Evolutionary conservation across 805 yeast species (phyloP).

Genomic region (Cyberlindnera mrakii): DNA sequence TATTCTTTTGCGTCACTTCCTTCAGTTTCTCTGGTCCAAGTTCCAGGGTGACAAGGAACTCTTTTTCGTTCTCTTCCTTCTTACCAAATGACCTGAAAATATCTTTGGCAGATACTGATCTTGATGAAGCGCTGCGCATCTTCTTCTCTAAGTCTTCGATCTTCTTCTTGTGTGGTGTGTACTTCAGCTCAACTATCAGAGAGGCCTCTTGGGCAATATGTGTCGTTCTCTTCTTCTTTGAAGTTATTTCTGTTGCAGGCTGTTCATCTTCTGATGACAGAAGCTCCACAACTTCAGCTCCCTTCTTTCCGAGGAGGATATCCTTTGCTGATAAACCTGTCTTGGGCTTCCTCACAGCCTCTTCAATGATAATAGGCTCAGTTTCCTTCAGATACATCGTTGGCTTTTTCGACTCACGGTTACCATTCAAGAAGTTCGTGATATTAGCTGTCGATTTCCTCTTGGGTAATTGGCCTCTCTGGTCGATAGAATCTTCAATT

Average conservation of each 20-base stretch:
- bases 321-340: slow-evolving; percentile 14
- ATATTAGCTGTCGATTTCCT: slow-evolving; percentile 1
- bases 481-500: too few relatives aligned
- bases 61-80: slow-evolving; percentile 2
- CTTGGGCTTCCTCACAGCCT: neutral
- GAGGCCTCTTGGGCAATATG: slow-evolving; percentile 2
- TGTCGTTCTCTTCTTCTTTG: slow-evolving; percentile 1
- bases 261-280: slow-evolving; percentile 10
- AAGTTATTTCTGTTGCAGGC: neutral
- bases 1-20: neutral
- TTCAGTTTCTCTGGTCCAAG: too few relatives aligned
- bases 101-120: slow-evolving; percentile 17
- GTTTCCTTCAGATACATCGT: neutral
- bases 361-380: neutral
- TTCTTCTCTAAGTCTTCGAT: slow-evolving; percentile 19
- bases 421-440: slow-evolving; percentile 5
- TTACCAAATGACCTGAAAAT: slow-evolving; percentile 7
- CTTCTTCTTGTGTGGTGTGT: slow-evolving; percentile 13
- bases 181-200: slow-evolving; percentile 14
- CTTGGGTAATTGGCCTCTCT: neutral
- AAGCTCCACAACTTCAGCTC: slow-evolving; percentile 11
- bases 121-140: slow-evolving; percentile 10
- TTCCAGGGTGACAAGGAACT: neutral
- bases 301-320: slow-evolving; percentile 7
- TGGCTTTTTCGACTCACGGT: neutral